Percentiles rank a stretch among this genome's conserved stretches.
Evolutionary conservation across 192 early-diverging fungal species (phyloP).

Genomic region (Rhizophagus sp.): DNA sequence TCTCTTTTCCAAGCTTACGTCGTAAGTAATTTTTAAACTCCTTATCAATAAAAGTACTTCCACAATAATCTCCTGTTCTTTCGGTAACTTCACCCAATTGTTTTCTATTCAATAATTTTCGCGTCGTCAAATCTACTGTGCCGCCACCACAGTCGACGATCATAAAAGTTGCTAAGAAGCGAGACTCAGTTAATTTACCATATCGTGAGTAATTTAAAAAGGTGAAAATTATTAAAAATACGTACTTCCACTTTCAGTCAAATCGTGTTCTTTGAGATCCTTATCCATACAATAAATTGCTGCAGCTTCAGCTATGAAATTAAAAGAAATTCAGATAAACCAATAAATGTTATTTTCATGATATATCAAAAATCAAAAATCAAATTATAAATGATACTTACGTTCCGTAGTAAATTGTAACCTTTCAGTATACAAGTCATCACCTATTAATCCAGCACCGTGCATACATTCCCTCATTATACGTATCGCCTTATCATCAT

Average conservation of each 20-base stretch:
- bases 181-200: background rate
- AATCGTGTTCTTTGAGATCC: background rate
- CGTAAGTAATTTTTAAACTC: background rate
- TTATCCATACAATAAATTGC: background rate
- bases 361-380: no score
- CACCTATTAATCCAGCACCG: constrained; percentile 45
- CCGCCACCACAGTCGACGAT: constrained; percentile 60
- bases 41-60: background rate
- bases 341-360: background rate
- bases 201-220: background rate
- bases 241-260: background rate
- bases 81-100: background rate
- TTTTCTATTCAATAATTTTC: background rate
- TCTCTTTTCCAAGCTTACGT: background rate
- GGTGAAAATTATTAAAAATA: background rate
- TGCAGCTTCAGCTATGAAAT: constrained; percentile 14
- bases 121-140: constrained; percentile 31
- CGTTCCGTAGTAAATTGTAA: constrained; percentile 8
- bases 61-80: background rate
- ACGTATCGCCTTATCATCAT: background rate
- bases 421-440: background rate
- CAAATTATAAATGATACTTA: background rate
- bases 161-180: constrained; percentile 45
- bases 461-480: constrained; percentile 39
- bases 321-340: background rate